Evolutionary conservation across 495 filamentous ascomycete genomes (phyloP).

Genomic region (Coniosporium apollinis): DNA sequence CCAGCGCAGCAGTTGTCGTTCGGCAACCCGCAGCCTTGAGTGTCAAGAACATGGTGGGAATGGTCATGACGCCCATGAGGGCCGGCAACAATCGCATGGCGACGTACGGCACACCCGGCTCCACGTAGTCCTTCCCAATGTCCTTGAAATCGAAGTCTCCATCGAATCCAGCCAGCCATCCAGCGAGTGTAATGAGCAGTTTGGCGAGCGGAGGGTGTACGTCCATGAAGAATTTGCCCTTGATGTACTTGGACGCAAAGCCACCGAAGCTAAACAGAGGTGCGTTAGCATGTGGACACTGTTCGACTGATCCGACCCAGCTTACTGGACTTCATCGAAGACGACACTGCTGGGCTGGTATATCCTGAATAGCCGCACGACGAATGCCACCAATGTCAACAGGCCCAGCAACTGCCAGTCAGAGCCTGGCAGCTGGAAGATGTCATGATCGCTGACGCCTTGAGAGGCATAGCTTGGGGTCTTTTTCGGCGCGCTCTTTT

Average conservation of each 20-base stretch:
- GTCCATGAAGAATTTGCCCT: conserved; percentile 97
- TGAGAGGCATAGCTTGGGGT: conserved; percentile 38
- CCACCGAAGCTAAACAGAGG: conserved; percentile 61
- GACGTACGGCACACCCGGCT: conserved; percentile 89
- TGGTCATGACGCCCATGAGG: conserved; percentile 66
- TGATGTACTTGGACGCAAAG: conserved; percentile 97
- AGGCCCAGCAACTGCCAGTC: conserved; percentile 63
- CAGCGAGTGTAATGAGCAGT: conserved; percentile 83
- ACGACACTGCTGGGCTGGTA: conserved; percentile 94
- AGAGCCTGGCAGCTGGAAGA: conserved; percentile 46
- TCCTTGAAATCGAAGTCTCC: conserved; percentile 98
- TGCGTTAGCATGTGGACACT: no score
- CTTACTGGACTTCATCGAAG: conserved; percentile 98
- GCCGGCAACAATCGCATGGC: conserved; percentile 93
- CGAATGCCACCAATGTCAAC: conserved; percentile 57
- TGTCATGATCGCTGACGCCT: conserved; percentile 48
- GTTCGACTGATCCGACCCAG: no score
- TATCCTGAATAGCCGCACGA: conserved; percentile 84
- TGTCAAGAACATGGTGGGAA: conserved; percentile 86
- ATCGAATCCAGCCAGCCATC: conserved; percentile 88
- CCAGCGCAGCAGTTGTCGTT: conserved; percentile 64
- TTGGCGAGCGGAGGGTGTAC: conserved; percentile 97
- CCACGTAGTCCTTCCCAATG: conserved; percentile 96
- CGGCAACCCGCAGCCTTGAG: conserved; percentile 82
- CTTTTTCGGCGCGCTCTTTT: conserved; percentile 2